A percentile compares a stretch with the other conserved stretches of the same genome.
These are phyloP conservation scores for Candida patagonica DNA, from an alignment of 805 yeast genomes.

Conservation along the genomic window DNA sequence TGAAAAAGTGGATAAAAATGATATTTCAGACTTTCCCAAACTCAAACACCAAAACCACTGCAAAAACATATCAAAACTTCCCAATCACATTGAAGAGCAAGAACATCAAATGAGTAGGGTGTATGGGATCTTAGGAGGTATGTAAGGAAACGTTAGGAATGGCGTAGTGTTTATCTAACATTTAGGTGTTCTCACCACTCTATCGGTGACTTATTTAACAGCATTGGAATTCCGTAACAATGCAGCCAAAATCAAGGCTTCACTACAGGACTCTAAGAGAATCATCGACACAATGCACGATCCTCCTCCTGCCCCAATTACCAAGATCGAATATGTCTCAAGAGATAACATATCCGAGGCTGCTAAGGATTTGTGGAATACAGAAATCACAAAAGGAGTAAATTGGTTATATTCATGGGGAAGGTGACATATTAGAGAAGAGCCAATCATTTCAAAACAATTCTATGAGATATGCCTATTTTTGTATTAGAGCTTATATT, in stretches of 20 bases:
- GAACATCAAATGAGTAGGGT: slow-evolving; percentile 22
- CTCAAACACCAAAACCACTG: neutral
- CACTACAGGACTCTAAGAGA: slow-evolving; percentile 40
- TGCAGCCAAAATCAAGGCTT: slow-evolving; percentile 37
- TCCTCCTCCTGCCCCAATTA: slow-evolving; percentile 36
- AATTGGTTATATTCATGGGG: slow-evolving; percentile 44
- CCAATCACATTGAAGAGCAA: too few relatives aligned
- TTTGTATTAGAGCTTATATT: neutral
- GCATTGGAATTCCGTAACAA: slow-evolving; percentile 44
- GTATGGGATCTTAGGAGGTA: slow-evolving; percentile 50
- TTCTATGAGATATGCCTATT: neutral
- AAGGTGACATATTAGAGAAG: neutral
- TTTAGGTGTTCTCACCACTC: slow-evolving; percentile 51
- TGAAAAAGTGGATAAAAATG: too few relatives aligned
- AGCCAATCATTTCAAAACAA: neutral
- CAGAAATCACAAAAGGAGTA: slow-evolving; percentile 54
- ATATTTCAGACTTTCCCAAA: neutral
- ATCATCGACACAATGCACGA: slow-evolving; percentile 47
- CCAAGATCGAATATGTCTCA: slow-evolving; percentile 37
- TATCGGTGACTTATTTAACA: slow-evolving; percentile 50
- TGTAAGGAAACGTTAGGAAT: slow-evolving; percentile 7
- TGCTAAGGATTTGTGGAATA: slow-evolving; percentile 70
- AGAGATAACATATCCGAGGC: slow-evolving; percentile 47
- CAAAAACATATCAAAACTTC: too few relatives aligned
- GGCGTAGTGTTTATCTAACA: slow-evolving; percentile 25